phyloP scores from a whole-genome alignment of 768 basidiomycete species.

The Lactarius sanguifluus region DNA sequence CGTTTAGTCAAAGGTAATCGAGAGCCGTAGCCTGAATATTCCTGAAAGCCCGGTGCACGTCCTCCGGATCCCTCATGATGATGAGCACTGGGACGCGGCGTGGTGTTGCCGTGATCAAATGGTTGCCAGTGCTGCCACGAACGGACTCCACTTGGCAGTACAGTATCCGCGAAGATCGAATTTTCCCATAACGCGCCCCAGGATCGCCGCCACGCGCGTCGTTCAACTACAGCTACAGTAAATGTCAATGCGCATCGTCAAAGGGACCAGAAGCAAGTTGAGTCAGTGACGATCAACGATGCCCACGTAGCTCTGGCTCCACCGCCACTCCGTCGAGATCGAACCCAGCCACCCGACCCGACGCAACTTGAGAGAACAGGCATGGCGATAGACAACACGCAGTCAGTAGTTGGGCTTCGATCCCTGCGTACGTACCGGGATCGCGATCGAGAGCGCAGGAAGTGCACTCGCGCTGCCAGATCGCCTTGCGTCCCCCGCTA shows the following conservation, averaged over 20 bases:
- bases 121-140: background rate
- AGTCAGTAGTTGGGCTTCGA: background rate
- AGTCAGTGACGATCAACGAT: background rate
- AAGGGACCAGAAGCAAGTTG: background rate
- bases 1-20: background rate
- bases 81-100: background rate
- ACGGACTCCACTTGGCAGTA: background rate
- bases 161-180: background rate
- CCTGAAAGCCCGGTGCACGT: background rate
- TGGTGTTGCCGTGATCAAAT: background rate
- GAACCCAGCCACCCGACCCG: background rate
- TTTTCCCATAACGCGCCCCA: background rate
- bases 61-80: background rate
- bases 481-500: background rate
- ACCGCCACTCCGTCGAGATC: constrained; percentile 1
- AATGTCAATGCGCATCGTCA: constrained; percentile 1
- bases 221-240: background rate
- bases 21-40: background rate
- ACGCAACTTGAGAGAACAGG: background rate
- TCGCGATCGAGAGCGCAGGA: background rate
- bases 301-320: background rate
- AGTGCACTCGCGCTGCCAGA: background rate
- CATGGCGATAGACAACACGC: background rate
- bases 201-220: background rate
- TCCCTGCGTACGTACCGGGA: background rate